Percentiles rank a stretch among this genome's conserved stretches.
phyloP scores from a whole-genome alignment of 2,329 filamentous ascomycete genomes.

The Trichoderma koningiopsis region DNA sequence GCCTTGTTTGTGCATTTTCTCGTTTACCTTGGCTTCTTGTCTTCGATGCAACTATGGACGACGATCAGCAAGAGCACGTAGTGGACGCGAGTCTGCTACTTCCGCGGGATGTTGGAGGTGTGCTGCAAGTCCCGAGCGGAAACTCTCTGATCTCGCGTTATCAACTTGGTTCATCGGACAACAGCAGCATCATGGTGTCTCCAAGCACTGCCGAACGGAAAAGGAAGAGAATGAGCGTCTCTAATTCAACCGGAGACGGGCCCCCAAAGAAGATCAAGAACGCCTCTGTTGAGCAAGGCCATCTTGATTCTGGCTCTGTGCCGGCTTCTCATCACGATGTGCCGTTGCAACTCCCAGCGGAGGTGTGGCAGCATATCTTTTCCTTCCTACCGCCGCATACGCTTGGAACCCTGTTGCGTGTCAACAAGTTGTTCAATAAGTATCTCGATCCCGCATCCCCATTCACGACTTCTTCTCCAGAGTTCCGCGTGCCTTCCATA shows the following conservation, averaged over 20 bases:
- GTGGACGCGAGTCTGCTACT: background rate
- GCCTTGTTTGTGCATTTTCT: background rate
- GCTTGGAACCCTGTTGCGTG: conserved; percentile 65
- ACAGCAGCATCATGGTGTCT: background rate
- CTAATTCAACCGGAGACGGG: background rate
- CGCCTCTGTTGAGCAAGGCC: background rate
- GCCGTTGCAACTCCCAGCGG: conserved; percentile 51
- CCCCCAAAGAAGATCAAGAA: conserved; percentile 25
- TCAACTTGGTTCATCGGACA: background rate
- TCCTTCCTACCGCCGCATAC: conserved; percentile 64
- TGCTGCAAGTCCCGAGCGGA: background rate
- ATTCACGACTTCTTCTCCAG: conserved; percentile 32
- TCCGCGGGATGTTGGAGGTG: conserved; percentile 1
- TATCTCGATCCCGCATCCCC: conserved; percentile 56
- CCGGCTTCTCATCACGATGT: conserved; percentile 16
- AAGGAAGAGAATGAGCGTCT: conserved; percentile 13
- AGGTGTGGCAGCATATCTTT: conserved; percentile 73
- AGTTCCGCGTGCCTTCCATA: conserved; percentile 31
- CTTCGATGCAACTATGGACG: conserved; percentile 7
- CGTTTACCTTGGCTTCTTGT: background rate
- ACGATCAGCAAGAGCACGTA: background rate
- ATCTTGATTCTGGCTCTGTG: background rate
- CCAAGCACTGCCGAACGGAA: conserved; percentile 12
- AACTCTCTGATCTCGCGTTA: background rate
- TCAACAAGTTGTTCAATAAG: conserved; percentile 67